Conservation (phyloP, 2,329 filamentous ascomycete species). For the Gremmenia infestans region DNA sequence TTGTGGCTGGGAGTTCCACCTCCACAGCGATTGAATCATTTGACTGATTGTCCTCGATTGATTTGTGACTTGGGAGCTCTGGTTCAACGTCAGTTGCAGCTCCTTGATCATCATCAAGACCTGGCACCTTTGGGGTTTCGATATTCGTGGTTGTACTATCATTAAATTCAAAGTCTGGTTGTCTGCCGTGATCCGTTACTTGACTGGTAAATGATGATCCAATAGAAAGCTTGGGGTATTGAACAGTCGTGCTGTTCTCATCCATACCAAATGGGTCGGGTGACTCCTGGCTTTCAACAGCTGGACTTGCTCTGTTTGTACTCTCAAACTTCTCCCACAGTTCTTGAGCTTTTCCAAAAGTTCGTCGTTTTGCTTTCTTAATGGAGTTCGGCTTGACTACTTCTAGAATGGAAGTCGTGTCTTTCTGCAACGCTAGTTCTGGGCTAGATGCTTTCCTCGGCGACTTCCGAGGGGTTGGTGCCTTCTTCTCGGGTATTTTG, state of each 20-base stretch:
- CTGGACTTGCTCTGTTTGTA: constrained; percentile 1
- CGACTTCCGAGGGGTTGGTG: not conserved
- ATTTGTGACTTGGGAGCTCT: not conserved
- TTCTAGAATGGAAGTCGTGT: not conserved
- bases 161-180: constrained; percentile 41
- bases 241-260: constrained; percentile 12
- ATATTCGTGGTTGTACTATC: constrained; percentile 20
- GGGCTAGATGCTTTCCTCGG: not conserved
- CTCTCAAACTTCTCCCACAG: constrained; percentile 16
- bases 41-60: not conserved
- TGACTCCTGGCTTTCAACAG: not conserved
- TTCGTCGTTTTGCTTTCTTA: not conserved
- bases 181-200: constrained; percentile 43
- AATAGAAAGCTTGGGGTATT: constrained; percentile 31
- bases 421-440: not conserved
- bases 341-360: constrained; percentile 14
- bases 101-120: constrained; percentile 5
- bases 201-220: constrained; percentile 37
- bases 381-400: not conserved
- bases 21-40: constrained; percentile 4
- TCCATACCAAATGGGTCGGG: constrained; percentile 8
- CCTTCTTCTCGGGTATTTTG: not conserved
- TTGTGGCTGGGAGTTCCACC: not conserved
- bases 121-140: constrained; percentile 9
- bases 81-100: constrained; percentile 1